Base-by-base conservation (phyloP, 116 monocot genomes). In the Posidonia oceanica region DNA sequence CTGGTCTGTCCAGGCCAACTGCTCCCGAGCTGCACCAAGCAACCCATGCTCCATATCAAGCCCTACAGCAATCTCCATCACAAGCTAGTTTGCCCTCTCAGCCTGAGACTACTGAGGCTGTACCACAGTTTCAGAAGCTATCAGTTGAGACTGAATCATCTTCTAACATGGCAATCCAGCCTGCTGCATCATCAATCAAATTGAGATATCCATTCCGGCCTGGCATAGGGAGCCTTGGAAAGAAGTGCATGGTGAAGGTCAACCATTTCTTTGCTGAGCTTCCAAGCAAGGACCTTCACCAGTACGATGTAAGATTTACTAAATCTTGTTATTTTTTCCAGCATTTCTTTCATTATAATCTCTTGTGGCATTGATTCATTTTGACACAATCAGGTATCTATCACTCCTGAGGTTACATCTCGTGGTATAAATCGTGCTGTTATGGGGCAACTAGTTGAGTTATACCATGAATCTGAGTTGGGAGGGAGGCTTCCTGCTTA, bases 1-100 rank as follows among this genome's bases (percentile, higher is more conserved):
- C 78, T 72, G 80, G 72, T 79, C 83, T 85, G 18, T 74, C 87
- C 36, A 81, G 80, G 81, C 80, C 72, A 40, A 61, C 77, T 59
- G 76, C 61, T 77, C 89, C 89, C 93, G 89, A 92, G 84, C 87
- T 92, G 89, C 89, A 89, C 86, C 97, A 91, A 91, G 96, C 91
- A 58, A 67, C 78, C 71, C 74, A 36, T 62, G 69, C 69, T 70
- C 69, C 55, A 39, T 51, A 59, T 48, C 76, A 71, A 42, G 39
- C 57, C 12, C 5, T 71, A 71, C 74, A 36, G 66, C 62, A 11
- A 48, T 48, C 68, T 39, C 22, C 77, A 20, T 48, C 80, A 12
- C 59, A 48, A 71, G 75, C 81, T 18, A 75, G 81, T 68, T 74
- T 36, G 66, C n/a, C n/a, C n/a, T n/a, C n/a, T n/a, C n/a, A n/a